Percentiles rank a stretch among this genome's conserved stretches.
Evolutionary conservation across 768 basidiomycete genomes (phyloP).

Genomic region (Hemileccinum rubropunctum): DNA sequence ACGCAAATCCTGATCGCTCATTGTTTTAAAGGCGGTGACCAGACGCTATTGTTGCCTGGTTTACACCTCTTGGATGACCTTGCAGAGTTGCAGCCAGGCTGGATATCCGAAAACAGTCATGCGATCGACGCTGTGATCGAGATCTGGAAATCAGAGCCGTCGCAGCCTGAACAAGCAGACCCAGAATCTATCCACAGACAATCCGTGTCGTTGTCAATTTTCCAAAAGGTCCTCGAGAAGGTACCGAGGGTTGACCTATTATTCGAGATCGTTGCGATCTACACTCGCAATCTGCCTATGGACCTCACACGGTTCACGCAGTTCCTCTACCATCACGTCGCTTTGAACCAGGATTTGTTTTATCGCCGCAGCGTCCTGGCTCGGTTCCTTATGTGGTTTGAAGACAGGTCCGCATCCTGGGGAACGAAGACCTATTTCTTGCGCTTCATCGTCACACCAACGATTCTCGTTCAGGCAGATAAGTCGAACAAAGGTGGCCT

Average conservation of each 20-base stretch:
- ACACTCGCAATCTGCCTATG: conserved; percentile 74
- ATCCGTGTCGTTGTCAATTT: conserved; percentile 68
- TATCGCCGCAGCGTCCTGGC: conserved; percentile 81
- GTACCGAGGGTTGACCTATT: conserved; percentile 83
- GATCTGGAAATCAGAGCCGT: conserved; percentile 62
- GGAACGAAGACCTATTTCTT: conserved; percentile 77
- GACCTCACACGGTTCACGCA: conserved; percentile 76
- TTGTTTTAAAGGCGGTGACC: conserved; percentile 50
- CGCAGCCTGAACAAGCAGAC: conserved; percentile 42
- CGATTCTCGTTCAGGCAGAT: conserved; percentile 72
- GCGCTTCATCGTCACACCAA: conserved; percentile 85
- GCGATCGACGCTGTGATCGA: conserved; percentile 70
- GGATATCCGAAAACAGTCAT: conserved; percentile 66
- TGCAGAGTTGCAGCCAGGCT: conserved; percentile 58
- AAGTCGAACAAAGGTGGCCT: conserved; percentile 55
- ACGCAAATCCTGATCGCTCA: conserved; percentile 51
- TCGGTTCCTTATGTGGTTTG: conserved; percentile 86
- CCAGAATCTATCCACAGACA: conserved; percentile 59
- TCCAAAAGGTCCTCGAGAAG: conserved; percentile 66
- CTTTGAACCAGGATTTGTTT: conserved; percentile 60
- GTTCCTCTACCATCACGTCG: conserved; percentile 86
- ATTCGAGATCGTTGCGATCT: conserved; percentile 83
- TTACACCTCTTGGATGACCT: conserved; percentile 79
- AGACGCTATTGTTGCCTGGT: conserved; percentile 58
- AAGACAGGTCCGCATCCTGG: conserved; percentile 58